phyloP scores from a whole-genome alignment of 768 basidiomycete species.

The Tephrocybe sp. region DNA sequence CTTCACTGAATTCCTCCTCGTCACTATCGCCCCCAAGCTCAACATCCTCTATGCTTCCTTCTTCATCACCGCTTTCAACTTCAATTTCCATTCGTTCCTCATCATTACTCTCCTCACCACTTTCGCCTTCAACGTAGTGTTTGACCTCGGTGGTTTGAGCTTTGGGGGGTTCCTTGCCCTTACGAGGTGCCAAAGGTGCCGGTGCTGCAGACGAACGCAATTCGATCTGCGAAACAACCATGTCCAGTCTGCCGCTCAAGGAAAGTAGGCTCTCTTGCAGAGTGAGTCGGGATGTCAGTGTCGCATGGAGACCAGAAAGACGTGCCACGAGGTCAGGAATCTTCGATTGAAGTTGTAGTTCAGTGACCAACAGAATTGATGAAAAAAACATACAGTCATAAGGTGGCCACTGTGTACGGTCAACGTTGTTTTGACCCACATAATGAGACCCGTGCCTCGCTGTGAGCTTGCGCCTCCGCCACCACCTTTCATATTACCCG shows the following conservation, averaged over 20 bases:
- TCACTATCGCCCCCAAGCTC: conserved; percentile 69
- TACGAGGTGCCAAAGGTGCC: conserved; percentile 47
- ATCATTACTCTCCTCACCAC: conserved; percentile 54
- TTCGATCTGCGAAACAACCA: conserved; percentile 92
- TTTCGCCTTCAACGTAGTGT: conserved; percentile 81
- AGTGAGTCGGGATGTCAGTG: conserved; percentile 74
- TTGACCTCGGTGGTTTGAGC: conserved; percentile 36
- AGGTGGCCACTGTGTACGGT: conserved; percentile 87
- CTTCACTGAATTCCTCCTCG: conserved; percentile 40
- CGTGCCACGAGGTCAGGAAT: conserved; percentile 91
- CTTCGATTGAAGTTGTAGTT: conserved; percentile 40
- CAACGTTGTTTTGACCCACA: conserved; percentile 82
- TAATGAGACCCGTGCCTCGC: conserved; percentile 65
- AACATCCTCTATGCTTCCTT: conserved; percentile 77
- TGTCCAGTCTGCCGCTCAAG: conserved; percentile 87
- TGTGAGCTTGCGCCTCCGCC: conserved; percentile 81
- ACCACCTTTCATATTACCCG: conserved; percentile 72
- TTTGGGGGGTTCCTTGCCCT: conserved; percentile 32
- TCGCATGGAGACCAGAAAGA: conserved; percentile 81
- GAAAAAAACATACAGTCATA: conserved; percentile 69
- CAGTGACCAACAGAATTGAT: conserved; percentile 7
- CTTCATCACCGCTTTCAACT: conserved; percentile 66
- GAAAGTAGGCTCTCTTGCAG: conserved; percentile 85
- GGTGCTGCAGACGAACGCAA: conserved; percentile 77
- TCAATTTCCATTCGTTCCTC: conserved; percentile 57